phyloP scores from a whole-genome alignment of 2,329 filamentous ascomycete species.

The Orbilia ellipsospora region DNA sequence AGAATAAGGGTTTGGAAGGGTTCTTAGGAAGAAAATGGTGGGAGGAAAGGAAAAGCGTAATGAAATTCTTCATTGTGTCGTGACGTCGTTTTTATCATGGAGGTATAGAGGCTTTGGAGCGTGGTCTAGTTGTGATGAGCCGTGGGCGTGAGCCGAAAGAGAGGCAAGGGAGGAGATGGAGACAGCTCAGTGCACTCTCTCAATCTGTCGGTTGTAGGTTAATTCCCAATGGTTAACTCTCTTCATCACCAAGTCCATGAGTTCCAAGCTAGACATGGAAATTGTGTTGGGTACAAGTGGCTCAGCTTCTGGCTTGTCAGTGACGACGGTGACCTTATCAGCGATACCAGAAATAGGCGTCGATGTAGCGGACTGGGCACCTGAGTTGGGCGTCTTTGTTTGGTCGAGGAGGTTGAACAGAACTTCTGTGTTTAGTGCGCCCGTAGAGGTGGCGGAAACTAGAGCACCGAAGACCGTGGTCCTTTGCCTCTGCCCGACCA shows the following conservation, averaged over 20 bases:
- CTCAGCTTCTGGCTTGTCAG: constrained; percentile 57
- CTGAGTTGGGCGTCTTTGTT: constrained; percentile 61
- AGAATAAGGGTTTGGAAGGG: not conserved
- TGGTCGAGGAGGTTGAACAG: constrained; percentile 61
- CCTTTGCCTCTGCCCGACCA: constrained; percentile 70
- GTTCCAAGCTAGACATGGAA: constrained; percentile 73
- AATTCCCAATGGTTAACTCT: constrained; percentile 88
- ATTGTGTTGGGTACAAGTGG: constrained; percentile 55
- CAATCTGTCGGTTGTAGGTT: constrained; percentile 70
- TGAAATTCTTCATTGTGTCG: constrained; percentile 18
- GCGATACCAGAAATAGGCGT: constrained; percentile 56
- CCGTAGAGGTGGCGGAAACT: constrained; percentile 31
- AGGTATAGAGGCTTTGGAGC: constrained; percentile 4
- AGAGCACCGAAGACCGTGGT: constrained; percentile 44
- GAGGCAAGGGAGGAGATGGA: constrained; percentile 3
- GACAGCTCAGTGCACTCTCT: constrained; percentile 59
- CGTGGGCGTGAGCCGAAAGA: not conserved
- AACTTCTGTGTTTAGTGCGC: constrained; percentile 62
- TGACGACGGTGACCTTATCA: constrained; percentile 57
- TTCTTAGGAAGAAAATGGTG: not conserved
- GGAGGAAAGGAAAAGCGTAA: constrained; percentile 1
- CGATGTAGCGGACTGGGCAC: constrained; percentile 58
- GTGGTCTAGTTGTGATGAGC: not conserved
- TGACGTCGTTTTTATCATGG: constrained; percentile 30
- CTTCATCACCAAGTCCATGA: constrained; percentile 87